Evolutionary conservation across 495 filamentous ascomycete species (phyloP).

Genomic region (Platismatia glauca): DNA sequence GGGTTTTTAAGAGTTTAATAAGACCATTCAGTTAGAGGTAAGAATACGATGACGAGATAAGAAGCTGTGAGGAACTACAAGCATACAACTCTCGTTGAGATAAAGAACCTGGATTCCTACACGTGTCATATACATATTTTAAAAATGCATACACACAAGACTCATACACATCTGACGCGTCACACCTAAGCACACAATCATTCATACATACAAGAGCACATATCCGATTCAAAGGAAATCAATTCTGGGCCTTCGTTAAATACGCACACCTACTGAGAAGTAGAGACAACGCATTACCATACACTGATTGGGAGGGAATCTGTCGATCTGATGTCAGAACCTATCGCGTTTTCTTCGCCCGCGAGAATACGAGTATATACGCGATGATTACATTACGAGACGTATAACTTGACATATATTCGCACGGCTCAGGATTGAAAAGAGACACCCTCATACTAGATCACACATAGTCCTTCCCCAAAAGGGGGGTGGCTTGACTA

Average conservation of each 20-base stretch:
- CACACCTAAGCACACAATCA: no score
- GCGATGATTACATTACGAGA: no score
- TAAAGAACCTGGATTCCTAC: no score
- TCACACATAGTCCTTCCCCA: not conserved
- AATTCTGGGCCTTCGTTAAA: not conserved
- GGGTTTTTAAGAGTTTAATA: no score
- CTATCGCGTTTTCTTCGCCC: not conserved
- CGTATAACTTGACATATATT: not conserved
- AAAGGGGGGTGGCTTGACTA: not conserved
- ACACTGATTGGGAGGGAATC: not conserved
- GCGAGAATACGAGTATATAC: not conserved
- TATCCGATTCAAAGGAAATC: not conserved
- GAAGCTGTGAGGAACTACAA: no score
- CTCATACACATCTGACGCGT: no score
- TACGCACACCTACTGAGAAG: not conserved
- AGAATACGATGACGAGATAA: no score
- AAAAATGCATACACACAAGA: no score
- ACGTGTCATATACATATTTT: no score
- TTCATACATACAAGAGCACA: not conserved
- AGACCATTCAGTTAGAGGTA: no score
- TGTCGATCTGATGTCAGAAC: not conserved
- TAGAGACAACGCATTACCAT: not conserved
- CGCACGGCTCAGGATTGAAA: not conserved
- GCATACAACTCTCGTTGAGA: no score
- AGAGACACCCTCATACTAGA: not conserved